Evolutionary conservation across 108 stramenopile genomes (phyloP).

Genomic region (Aurantiochytrium sp.): DNA sequence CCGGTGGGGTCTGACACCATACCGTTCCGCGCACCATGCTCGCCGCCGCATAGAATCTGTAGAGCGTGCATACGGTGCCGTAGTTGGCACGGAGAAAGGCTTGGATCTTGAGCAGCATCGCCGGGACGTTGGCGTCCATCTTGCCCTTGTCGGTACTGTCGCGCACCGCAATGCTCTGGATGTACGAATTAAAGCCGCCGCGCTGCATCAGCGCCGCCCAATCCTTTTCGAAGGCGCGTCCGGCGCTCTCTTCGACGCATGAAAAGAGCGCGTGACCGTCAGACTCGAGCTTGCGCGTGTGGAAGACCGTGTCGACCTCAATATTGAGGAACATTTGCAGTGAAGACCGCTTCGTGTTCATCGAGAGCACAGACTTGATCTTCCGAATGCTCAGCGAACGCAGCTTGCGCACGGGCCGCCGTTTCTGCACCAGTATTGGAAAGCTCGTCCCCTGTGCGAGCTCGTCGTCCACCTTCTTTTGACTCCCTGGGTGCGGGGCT

Average conservation of each 20-base stretch:
- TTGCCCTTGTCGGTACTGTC: conserved; percentile 13
- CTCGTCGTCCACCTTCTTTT: background rate
- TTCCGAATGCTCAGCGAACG: background rate
- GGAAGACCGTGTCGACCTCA: background rate
- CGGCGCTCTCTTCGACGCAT: background rate
- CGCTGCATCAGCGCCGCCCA: conserved; percentile 4
- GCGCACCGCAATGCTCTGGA: conserved; percentile 20
- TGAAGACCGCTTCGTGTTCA: conserved; percentile 13
- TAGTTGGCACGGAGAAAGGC: background rate
- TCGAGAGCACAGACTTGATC: background rate
- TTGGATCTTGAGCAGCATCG: background rate
- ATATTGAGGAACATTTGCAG: background rate
- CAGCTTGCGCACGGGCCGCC: background rate
- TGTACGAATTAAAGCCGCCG: background rate
- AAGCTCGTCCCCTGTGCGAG: background rate
- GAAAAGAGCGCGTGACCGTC: background rate
- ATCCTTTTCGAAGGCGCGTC: conserved; percentile 7
- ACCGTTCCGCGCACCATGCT: background rate
- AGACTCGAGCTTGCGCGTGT: conserved; percentile 18
- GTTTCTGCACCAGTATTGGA: background rate
- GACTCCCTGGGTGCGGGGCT: background rate
- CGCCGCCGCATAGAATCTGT: background rate
- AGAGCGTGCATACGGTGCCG: background rate
- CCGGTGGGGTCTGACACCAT: background rate
- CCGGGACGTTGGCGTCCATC: background rate